phyloP scores from a whole-genome alignment of 176 grass and related monocot genomes.

The Triticum turgidum region DNA sequence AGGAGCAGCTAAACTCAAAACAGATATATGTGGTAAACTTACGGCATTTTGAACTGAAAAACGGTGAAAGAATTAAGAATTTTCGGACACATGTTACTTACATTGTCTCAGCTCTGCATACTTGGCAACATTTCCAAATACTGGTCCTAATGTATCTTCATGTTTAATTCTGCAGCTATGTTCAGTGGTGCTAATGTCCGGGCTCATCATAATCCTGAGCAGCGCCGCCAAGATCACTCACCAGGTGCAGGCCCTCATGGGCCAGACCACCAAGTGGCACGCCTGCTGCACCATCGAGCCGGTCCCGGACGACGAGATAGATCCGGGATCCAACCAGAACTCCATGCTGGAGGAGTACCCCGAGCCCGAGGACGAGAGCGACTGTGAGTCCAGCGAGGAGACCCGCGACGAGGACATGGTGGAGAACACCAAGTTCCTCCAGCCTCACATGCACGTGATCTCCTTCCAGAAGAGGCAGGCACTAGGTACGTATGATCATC shows the following conservation, averaged over 20 bases:
- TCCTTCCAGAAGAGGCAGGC: too few species aligned
- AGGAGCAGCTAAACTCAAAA: too few species aligned
- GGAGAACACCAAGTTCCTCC: too few species aligned
- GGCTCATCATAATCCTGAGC: constrained; percentile 77
- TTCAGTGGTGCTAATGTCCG: constrained; percentile 76
- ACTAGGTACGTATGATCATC: too few species aligned
- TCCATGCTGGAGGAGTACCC: constrained; percentile 26
- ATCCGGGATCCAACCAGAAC: constrained; percentile 17
- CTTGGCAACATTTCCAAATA: not conserved
- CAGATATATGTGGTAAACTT: too few species aligned
- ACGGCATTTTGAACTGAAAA: too few species aligned
- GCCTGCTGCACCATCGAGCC: constrained; percentile 81
- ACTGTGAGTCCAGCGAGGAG: constrained; percentile 37
- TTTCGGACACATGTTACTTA: not conserved
- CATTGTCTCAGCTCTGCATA: not conserved
- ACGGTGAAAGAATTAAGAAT: not conserved
- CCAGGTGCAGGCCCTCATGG: constrained; percentile 80
- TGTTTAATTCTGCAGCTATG: constrained; percentile 49
- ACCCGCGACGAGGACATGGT: not conserved
- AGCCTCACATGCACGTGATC: too few species aligned
- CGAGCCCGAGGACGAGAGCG: not conserved
- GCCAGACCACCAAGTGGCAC: constrained; percentile 93
- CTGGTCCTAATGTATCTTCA: not conserved
- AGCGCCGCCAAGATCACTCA: constrained; percentile 93
- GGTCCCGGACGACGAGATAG: not conserved